Evolutionary conservation across 2,329 filamentous ascomycete genomes (phyloP), one percentile per base, ranked within the genome.

Genomic region (Talaromyces sp.): DNA sequence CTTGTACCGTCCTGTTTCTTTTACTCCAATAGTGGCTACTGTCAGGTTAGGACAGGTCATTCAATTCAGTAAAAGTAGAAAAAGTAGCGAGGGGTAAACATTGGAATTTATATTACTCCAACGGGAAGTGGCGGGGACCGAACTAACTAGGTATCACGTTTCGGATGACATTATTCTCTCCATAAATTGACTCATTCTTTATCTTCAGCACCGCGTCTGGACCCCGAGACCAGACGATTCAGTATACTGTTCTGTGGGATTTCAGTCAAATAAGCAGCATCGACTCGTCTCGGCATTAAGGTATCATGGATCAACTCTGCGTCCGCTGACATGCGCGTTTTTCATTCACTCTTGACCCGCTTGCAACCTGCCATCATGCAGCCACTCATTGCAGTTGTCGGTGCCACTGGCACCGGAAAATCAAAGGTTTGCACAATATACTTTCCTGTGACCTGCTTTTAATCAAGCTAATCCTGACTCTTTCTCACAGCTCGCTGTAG

Each of bases 391-490:
- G 86, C 90, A 51, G 83, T 97, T 61, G 81, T 97, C 51, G 93
- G 93, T 64, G 89, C 92, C 50, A 97, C 93, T 9, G 93, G 92
- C 59, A 97, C 92, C 1, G 93, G 93, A 62, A 96, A 96, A 75
- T 96, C 91, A 39, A 88, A 95, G 78, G 91, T 95, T 35, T 19
- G 46, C 58, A 31, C 10, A n/a, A 17, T 35, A 5, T 19, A 9
- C 1, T 5, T 6, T 36, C 28, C 15, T 22, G 67, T 72, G 63
- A 75, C 63, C 51, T 57, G 56, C 25, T 28, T 68, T 60, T 61
- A 69, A 33, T 5, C 9, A 15, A 36, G 36, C 33, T 54, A 63
- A 65, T n/a, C 36, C 10, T 13, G 4, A 15, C 36, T 39, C 35
- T n/a, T 6, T 19, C n/a, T n/a, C 37, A 11, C 65, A 96, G 91